phyloP scores from a whole-genome alignment of 148 eudicot genomes.

The Spergularia bocconei region DNA sequence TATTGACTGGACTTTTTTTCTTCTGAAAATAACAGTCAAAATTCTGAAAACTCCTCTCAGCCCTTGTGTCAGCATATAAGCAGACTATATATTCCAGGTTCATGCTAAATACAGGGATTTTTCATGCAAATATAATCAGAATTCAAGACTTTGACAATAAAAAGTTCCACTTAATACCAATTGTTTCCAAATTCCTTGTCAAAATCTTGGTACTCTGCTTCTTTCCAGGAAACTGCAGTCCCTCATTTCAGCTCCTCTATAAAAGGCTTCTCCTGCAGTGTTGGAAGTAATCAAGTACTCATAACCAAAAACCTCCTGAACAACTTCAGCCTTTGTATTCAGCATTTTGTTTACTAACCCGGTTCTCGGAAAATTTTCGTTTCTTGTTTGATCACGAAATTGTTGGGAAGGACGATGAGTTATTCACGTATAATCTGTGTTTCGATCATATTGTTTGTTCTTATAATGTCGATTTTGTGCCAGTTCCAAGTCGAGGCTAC shows the following conservation, averaged over 20 bases:
- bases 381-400: background rate
- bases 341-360: background rate
- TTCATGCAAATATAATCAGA: background rate
- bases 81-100: background rate
- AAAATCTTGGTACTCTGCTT: constrained; percentile 2
- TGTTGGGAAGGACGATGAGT: background rate
- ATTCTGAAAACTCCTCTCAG: background rate
- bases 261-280: background rate
- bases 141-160: background rate
- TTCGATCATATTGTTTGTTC: background rate
- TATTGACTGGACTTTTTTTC: constrained; percentile 4
- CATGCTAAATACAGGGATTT: background rate
- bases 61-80: background rate
- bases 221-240: constrained; percentile 1
- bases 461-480: constrained; percentile 7
- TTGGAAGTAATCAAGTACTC: background rate
- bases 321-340: too few species aligned
- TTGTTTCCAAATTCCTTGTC: background rate
- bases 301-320: background rate
- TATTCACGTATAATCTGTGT: background rate
- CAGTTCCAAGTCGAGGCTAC: constrained; percentile 12
- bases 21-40: background rate
- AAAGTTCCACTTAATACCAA: too few species aligned
- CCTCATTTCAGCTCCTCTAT: background rate
- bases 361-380: background rate